Base-by-base conservation (phyloP, 225 moss, liverwort and hornwort species). In the Asterella californica region DNA sequence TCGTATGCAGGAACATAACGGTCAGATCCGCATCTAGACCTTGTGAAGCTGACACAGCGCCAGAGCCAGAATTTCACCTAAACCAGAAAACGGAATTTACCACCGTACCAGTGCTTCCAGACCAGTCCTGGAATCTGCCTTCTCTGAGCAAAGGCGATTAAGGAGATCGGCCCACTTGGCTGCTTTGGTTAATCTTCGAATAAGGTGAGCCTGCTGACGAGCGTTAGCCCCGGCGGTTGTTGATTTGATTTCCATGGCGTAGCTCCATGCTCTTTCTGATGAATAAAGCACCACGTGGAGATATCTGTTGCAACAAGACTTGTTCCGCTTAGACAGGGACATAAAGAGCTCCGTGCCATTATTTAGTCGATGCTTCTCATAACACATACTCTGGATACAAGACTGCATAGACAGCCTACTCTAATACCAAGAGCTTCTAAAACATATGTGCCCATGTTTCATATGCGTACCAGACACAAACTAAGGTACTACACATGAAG, bases 221-320 rank as follows among this genome's bases (percentile, higher is more conserved):
- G 93, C 80, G 77, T 89, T 89, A 37, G 90, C 77, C 70, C 70
- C 84, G 21, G 90, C 92, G 59, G 72, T 86, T 45, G 85, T 80
- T 82, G 90, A 89, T 83, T 95, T 99, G 21, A 99, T 81, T 75
- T 95, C 99, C 86, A 91, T 95, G 21, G 95, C 99, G 83, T 99
- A 93, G 82, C 93, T 95, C 99, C 99, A 99, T 38, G 99, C 93
- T 80, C 95, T 85, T 86, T 99, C 99, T 63, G 99, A 86, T 80
- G 88, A 89, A 79, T 95, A 95, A 45, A 99, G 86, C 70, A 99
- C 90, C 61, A 99, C 89, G 74, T 92, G 95, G 68, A 99, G 91
- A 75, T 88, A 92, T 81, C 99, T 99, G 90, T 52, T 15, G 65
- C 19, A 32, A 78, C 48, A 17, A 46, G 8, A 59, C 57, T 57